phyloP scores from a whole-genome alignment of 2,329 filamentous ascomycete genomes.

The Fusarium sp. region DNA sequence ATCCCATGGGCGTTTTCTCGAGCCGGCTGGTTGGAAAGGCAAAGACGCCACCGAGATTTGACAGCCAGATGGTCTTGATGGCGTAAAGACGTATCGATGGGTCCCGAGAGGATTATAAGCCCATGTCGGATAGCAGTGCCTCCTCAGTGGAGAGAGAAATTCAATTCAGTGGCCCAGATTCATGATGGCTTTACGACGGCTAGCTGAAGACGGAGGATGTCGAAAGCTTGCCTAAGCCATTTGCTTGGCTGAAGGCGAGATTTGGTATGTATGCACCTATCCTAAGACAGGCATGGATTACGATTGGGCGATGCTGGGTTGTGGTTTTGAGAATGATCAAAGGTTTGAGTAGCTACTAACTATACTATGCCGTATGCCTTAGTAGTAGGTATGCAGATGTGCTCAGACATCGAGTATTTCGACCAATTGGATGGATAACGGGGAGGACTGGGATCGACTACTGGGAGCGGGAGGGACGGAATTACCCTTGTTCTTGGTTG shows the following conservation, averaged over 20 bases:
- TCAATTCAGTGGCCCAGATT: conserved; percentile 4
- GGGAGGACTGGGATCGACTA: neutral
- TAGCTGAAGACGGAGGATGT: conserved; percentile 7
- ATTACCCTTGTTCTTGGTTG: conserved; percentile 9
- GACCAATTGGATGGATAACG: neutral
- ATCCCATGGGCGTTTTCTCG: conserved; percentile 22
- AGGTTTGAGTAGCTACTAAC: neutral
- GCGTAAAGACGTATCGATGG: neutral
- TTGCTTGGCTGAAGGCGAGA: neutral
- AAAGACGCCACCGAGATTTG: neutral
- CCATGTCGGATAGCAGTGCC: conserved; percentile 17
- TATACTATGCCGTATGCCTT: neutral
- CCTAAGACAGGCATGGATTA: neutral
- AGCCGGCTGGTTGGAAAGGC: conserved; percentile 1
- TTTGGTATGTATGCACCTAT: neutral
- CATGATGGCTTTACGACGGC: conserved; percentile 2
- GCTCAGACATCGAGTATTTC: neutral
- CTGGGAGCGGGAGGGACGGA: conserved; percentile 4
- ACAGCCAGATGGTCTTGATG: neutral
- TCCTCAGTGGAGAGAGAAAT: conserved; percentile 10
- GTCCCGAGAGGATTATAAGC: neutral
- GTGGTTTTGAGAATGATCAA: neutral
- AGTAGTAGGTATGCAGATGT: neutral
- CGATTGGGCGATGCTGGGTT: neutral
- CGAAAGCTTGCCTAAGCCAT: conserved; percentile 17